Conservation (phyloP, 345 rosid species). For the Eucalyptus brandiana region DNA sequence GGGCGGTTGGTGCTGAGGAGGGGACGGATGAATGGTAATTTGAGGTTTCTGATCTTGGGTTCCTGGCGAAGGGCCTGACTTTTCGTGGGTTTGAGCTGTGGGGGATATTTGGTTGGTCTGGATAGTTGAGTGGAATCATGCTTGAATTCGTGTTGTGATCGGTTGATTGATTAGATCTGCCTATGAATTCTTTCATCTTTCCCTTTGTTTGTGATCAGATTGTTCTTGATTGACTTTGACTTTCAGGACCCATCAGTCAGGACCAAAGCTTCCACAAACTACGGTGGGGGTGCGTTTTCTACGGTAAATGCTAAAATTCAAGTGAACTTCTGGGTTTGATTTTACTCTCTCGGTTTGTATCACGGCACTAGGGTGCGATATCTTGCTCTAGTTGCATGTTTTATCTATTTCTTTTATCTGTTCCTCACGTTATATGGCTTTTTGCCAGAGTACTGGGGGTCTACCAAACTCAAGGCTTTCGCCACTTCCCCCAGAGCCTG, state of each 20-base stretch:
- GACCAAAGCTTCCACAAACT: slow-evolving; percentile 28
- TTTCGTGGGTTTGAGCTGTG: not conserved
- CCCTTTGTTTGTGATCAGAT: not conserved
- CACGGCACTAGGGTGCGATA: not conserved
- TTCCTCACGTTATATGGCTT: not conserved
- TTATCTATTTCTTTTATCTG: not conserved
- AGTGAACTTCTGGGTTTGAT: not conserved
- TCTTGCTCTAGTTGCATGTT: not conserved
- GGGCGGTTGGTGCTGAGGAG: not conserved
- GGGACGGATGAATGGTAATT: not conserved
- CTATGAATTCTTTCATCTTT: not conserved
- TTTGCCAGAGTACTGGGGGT: slow-evolving; percentile 31
- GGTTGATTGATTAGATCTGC: not conserved
- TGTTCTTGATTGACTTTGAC: not conserved
- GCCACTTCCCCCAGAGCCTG: slow-evolving; percentile 96
- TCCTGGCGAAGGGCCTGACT: not conserved
- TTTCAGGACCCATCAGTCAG: slow-evolving; percentile 39
- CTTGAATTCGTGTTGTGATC: not conserved
- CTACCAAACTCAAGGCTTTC: slow-evolving; percentile 82
- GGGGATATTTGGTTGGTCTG: not conserved
- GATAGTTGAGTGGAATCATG: not conserved
- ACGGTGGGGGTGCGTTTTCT: slow-evolving; percentile 39
- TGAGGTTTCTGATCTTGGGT: not conserved
- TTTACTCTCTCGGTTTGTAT: not conserved
- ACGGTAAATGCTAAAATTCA: slow-evolving; percentile 21